phyloP scores from a whole-genome alignment of 192 early-diverging fungal genomes.

The Radiomyces spectabilis region DNA sequence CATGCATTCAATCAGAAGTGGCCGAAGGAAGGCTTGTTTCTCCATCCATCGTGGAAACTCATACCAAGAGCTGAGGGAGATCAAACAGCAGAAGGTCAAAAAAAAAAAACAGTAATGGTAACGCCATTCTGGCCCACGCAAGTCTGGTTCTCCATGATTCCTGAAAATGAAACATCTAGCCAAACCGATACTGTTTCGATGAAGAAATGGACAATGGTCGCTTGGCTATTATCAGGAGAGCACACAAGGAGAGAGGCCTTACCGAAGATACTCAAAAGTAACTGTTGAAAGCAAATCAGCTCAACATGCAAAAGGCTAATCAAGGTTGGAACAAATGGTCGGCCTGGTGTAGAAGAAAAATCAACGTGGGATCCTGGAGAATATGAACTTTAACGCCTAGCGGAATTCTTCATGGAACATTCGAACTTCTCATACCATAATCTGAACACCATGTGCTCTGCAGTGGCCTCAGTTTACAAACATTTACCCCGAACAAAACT shows the following conservation, averaged over 20 bases:
- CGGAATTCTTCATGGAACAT: background rate
- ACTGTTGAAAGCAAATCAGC: no score
- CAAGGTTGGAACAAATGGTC: background rate
- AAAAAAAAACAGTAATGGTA: background rate
- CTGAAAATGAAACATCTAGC: background rate
- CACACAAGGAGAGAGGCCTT: no score
- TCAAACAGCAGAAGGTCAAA: background rate
- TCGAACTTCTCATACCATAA: background rate
- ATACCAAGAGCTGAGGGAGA: slow-evolving; percentile 1
- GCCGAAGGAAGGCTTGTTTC: slow-evolving; percentile 7
- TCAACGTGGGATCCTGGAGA: background rate
- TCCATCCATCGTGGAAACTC: slow-evolving; percentile 11
- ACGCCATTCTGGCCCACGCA: slow-evolving; percentile 10
- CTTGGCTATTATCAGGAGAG: no score
- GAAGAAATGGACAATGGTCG: background rate
- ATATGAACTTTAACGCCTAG: no score
- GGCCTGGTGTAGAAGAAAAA: background rate
- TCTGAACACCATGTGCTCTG: background rate
- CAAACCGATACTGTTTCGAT: background rate
- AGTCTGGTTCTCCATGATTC: slow-evolving; percentile 6
- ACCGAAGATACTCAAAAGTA: no score
- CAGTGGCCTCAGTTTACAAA: background rate
- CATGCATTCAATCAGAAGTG: slow-evolving; percentile 14
- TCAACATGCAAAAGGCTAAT: background rate
- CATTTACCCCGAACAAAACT: background rate